phyloP scores from a whole-genome alignment of 768 basidiomycete species.

The Mrakia blollopis region DNA sequence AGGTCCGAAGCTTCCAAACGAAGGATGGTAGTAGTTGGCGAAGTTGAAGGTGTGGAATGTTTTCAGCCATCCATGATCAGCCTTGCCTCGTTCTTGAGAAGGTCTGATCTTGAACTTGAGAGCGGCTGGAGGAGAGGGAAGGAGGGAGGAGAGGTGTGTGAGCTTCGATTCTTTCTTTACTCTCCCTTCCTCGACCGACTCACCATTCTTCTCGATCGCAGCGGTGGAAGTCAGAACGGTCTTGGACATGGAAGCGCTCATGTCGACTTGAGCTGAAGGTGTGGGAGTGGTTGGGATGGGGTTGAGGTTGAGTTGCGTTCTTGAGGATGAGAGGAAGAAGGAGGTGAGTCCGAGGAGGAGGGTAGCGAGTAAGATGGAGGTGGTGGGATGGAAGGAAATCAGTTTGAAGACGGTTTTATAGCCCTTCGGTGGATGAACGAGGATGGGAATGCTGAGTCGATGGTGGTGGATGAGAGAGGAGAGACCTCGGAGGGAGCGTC shows the following conservation, averaged over 20 bases:
- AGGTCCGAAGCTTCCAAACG: constrained; percentile 61
- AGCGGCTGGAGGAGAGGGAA: constrained; percentile 3
- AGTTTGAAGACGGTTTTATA: neutral
- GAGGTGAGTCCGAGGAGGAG: neutral
- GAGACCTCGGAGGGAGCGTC: too few species aligned
- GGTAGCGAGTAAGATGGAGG: neutral
- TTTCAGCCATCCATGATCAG: constrained; percentile 81
- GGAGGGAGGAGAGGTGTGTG: neutral
- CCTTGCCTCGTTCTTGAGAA: constrained; percentile 63
- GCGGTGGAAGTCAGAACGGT: neutral
- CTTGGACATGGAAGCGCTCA: constrained; percentile 14
- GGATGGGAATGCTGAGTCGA: neutral
- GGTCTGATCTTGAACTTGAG: constrained; percentile 45
- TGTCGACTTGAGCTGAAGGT: neutral
- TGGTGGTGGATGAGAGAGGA: neutral
- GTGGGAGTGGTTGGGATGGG: neutral
- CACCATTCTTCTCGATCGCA: constrained; percentile 2
- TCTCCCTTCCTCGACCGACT: neutral
- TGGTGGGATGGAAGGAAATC: neutral
- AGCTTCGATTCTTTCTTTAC: neutral
- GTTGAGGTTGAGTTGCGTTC: neutral
- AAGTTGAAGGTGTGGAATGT: constrained; percentile 53
- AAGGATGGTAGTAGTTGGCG: constrained; percentile 57
- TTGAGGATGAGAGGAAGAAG: neutral
- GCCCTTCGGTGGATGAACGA: neutral